phyloP scores from a whole-genome alignment of 176 grass and related monocot species.

The Oropetium thomaeum region DNA sequence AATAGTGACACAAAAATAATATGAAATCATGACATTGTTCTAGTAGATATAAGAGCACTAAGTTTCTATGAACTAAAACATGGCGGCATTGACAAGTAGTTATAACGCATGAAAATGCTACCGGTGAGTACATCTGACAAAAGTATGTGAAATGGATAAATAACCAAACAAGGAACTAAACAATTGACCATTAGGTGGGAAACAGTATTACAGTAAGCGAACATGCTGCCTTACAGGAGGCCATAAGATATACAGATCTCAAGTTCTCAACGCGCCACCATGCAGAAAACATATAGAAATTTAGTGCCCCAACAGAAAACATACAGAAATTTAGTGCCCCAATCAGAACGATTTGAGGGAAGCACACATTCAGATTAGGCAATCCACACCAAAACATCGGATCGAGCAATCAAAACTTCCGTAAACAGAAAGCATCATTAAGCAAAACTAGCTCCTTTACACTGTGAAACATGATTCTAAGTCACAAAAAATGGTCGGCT shows the following conservation, averaged over 20 bases:
- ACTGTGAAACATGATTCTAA: neutral
- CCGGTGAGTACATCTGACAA: neutral
- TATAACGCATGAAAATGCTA: neutral
- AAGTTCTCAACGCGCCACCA: neutral
- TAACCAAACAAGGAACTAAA: constrained; percentile 1
- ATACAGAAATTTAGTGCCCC: neutral
- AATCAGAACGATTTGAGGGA: neutral
- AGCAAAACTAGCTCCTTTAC: neutral
- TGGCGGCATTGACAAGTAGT: too few relatives aligned
- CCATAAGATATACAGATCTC: neutral
- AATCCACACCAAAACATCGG: neutral
- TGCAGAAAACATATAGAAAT: neutral
- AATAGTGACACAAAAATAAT: neutral
- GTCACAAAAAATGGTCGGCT: neutral
- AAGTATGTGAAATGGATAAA: neutral
- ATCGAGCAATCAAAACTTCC: neutral
- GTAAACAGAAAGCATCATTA: too few relatives aligned
- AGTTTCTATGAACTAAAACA: constrained; percentile 9
- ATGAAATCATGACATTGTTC: neutral
- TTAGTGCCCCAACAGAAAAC: neutral
- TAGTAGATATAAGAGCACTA: neutral
- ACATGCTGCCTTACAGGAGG: neutral
- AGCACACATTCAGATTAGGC: neutral
- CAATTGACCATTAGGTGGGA: neutral
- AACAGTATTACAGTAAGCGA: neutral